Evolutionary conservation across 768 basidiomycete species (phyloP).

Genomic region (Boletus rufocinnamomeus): DNA sequence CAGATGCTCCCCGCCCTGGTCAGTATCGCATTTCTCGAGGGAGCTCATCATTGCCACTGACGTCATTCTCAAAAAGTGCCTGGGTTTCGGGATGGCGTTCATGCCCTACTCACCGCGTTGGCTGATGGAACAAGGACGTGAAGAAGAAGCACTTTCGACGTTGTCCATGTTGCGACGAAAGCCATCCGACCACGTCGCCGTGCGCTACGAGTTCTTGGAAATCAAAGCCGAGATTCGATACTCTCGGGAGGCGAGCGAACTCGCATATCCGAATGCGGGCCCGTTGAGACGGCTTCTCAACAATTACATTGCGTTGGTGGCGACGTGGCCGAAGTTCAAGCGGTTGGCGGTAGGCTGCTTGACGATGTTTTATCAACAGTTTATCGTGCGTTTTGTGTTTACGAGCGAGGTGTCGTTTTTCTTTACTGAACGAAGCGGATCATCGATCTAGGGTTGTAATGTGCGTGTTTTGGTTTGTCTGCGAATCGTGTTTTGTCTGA

Average conservation of each 20-base stretch:
- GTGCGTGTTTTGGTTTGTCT: constrained; percentile 17
- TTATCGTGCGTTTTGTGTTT: constrained; percentile 26
- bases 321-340: constrained; percentile 36
- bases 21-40: constrained; percentile 15
- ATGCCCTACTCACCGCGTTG: constrained; percentile 48
- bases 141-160: constrained; percentile 37
- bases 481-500: constrained; percentile 5
- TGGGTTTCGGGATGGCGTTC: constrained; percentile 35
- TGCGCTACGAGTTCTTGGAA: constrained; percentile 42
- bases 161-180: constrained; percentile 39
- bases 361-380: constrained; percentile 37
- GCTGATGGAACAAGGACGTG: constrained; percentile 41
- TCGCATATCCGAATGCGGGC: constrained; percentile 26
- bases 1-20: constrained; percentile 43
- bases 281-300: constrained; percentile 19
- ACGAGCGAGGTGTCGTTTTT: not conserved
- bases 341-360: constrained; percentile 33
- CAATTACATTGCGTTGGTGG: constrained; percentile 28
- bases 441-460: constrained; percentile 26
- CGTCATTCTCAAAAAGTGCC: constrained; percentile 19
- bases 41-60: not conserved
- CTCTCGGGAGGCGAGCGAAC: constrained; percentile 23
- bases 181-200: constrained; percentile 31
- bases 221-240: constrained; percentile 41
- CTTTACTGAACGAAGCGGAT: not conserved